These are phyloP conservation scores for Penicillium psychrosexuale DNA, from an alignment of 2,329 filamentous ascomycete species.

Conservation along the genomic window DNA sequence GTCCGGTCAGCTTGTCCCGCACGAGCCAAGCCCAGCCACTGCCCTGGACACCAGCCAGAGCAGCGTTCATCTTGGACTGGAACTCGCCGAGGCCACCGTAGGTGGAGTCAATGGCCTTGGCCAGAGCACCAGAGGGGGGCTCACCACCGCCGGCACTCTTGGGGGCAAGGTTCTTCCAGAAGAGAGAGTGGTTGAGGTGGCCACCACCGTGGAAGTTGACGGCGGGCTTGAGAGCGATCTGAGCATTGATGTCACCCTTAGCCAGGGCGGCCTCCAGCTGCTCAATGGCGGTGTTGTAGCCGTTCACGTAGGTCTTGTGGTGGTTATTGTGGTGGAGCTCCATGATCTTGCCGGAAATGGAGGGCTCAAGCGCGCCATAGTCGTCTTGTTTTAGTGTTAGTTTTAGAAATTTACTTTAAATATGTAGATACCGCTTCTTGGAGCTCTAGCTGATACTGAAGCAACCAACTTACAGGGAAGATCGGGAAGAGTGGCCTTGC, in stretches of 20 bases:
- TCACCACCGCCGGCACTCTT: slow-evolving; percentile 61
- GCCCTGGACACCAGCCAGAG: slow-evolving; percentile 63
- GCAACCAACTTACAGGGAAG: slow-evolving; percentile 62
- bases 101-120: slow-evolving; percentile 57
- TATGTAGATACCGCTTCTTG: background rate
- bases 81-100: slow-evolving; percentile 59
- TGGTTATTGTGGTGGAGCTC: slow-evolving; percentile 92
- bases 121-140: slow-evolving; percentile 57
- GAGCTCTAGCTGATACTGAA: background rate
- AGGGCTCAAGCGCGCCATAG: slow-evolving; percentile 87
- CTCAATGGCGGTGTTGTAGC: slow-evolving; percentile 76
- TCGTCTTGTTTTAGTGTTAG: slow-evolving; percentile 62
- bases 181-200: slow-evolving; percentile 62
- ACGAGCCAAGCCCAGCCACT: slow-evolving; percentile 64
- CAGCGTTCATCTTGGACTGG: slow-evolving; percentile 62
- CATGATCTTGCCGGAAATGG: slow-evolving; percentile 89
- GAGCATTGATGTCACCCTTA: slow-evolving; percentile 53
- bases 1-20: slow-evolving; percentile 59
- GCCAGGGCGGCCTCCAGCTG: slow-evolving; percentile 61
- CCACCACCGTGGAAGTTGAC: slow-evolving; percentile 66
- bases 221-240: slow-evolving; percentile 58
- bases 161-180: slow-evolving; percentile 67
- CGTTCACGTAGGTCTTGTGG: slow-evolving; percentile 90
- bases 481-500: slow-evolving; percentile 91
- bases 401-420: background rate